Evolutionary conservation across 2,329 filamentous ascomycete species (phyloP).

Genomic region (Trichoderma polysporum): DNA sequence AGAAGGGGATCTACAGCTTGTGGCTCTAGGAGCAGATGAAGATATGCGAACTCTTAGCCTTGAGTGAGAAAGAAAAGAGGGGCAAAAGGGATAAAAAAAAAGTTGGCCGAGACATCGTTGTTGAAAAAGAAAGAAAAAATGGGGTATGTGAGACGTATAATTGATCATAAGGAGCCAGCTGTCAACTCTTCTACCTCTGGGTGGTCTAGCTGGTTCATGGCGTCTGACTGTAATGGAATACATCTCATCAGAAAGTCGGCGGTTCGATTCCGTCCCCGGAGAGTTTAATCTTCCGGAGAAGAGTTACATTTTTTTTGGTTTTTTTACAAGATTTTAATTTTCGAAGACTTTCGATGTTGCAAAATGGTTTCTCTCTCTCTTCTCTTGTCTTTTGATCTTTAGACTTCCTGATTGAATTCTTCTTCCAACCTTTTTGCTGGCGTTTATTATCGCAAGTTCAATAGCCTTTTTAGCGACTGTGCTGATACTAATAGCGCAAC

Average conservation of each 20-base stretch:
- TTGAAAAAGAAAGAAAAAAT: background rate
- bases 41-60: no score
- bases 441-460: no score
- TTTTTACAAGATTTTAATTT: background rate
- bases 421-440: no score
- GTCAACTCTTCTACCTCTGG: conserved; percentile 26
- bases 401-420: no score
- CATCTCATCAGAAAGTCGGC: conserved; percentile 31
- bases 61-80: background rate
- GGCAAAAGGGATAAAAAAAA: background rate
- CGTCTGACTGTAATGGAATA: conserved; percentile 31
- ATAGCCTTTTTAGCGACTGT: no score
- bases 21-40: no score
- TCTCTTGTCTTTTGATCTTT: background rate
- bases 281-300: conserved; percentile 25
- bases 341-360: background rate
- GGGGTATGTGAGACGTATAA: background rate
- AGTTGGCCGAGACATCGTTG: background rate
- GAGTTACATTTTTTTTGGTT: conserved; percentile 21
- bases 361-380: background rate
- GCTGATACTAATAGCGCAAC: no score
- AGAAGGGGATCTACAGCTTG: no score
- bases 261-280: conserved; percentile 34
- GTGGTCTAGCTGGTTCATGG: conserved; percentile 35
- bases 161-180: background rate